Conservation (phyloP, 176 grass and related monocot genomes). For the Rhipidocladum racemiflorum region DNA sequence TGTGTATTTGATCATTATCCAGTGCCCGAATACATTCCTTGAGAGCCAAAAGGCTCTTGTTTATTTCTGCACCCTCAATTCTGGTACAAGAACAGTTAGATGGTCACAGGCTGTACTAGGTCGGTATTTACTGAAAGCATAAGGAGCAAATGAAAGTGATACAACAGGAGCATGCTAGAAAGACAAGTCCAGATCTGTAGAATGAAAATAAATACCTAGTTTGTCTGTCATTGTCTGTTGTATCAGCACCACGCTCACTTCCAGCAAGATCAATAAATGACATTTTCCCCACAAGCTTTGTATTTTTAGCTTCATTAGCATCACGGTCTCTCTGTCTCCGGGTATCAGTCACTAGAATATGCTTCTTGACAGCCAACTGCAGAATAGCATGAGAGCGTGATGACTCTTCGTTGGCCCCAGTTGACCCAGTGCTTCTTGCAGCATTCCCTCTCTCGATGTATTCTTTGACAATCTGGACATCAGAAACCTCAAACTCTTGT, state of each 20-base stretch:
- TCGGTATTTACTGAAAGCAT: no score
- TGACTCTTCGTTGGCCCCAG: conserved; percentile 89
- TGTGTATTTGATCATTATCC: no score
- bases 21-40: no score
- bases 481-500: conserved; percentile 88
- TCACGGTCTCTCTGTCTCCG: conserved; percentile 63
- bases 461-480: conserved; percentile 88
- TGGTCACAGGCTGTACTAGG: no score
- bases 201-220: conserved; percentile 24
- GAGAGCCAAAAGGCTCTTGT: no score
- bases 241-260: conserved; percentile 71
- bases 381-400: conserved; percentile 87
- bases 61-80: no score
- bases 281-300: conserved; percentile 70
- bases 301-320: conserved; percentile 69
- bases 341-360: conserved; percentile 46
- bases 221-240: conserved; percentile 61
- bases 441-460: conserved; percentile 90
- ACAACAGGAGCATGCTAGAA: no score
- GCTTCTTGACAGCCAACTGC: conserved; percentile 86
- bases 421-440: conserved; percentile 77
- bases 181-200: no score
- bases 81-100: no score
- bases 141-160: no score
- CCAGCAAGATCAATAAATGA: conserved; percentile 92